Percentiles rank a stretch among this genome's conserved stretches.
phyloP scores from a whole-genome alignment of 768 basidiomycete species.

The Lenzites betulinus region DNA sequence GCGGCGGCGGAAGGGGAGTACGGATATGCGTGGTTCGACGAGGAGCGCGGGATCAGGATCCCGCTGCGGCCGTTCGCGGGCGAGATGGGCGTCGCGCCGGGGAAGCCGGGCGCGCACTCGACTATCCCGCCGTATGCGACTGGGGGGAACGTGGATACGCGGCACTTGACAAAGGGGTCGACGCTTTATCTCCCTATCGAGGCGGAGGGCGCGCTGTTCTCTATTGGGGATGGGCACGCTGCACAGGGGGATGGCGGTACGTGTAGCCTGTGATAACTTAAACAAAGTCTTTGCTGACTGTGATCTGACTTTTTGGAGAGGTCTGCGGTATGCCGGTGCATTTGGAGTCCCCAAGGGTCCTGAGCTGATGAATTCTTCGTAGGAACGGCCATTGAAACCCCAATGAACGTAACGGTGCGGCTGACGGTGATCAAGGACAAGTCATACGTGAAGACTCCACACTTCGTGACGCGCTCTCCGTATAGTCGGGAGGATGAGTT shows the following conservation, averaged over 20 bases:
- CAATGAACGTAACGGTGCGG: slow-evolving; percentile 56
- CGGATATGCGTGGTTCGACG: slow-evolving; percentile 54
- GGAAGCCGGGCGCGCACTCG: slow-evolving; percentile 50
- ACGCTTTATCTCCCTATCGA: slow-evolving; percentile 60
- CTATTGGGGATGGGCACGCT: slow-evolving; percentile 69
- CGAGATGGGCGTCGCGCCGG: slow-evolving; percentile 64
- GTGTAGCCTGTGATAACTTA: slow-evolving; percentile 14
- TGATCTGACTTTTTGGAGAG: slow-evolving; percentile 38
- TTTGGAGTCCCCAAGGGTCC: background rate
- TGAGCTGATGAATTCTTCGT: background rate
- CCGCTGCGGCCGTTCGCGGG: slow-evolving; percentile 61
- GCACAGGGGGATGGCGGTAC: slow-evolving; percentile 67
- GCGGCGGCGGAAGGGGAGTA: slow-evolving; percentile 21
- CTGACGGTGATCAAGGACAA: slow-evolving; percentile 59
- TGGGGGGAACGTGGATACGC: slow-evolving; percentile 64
- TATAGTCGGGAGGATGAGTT: slow-evolving; percentile 38
- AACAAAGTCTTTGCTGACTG: background rate
- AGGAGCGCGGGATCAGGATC: slow-evolving; percentile 48
- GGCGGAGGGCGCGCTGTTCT: slow-evolving; percentile 61
- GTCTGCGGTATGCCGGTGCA: slow-evolving; percentile 50
- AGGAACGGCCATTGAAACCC: slow-evolving; percentile 68
- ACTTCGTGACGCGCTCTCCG: slow-evolving; percentile 43
- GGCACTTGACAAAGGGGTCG: slow-evolving; percentile 54
- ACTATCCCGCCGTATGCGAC: slow-evolving; percentile 66
- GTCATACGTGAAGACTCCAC: slow-evolving; percentile 58